Conservation (phyloP, 305 asterid species). For the Galium porrigens region DNA sequence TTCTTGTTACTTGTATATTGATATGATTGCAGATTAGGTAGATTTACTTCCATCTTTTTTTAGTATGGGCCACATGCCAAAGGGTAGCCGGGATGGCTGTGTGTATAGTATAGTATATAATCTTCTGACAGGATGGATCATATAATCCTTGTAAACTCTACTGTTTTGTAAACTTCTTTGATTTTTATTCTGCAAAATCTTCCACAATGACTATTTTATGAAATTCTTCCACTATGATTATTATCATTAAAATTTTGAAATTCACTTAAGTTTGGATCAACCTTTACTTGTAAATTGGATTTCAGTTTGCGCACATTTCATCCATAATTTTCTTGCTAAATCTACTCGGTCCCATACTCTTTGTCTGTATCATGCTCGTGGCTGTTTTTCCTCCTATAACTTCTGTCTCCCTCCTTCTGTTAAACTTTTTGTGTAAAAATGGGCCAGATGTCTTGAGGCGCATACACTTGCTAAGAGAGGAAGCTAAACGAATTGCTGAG, state of each 20-base stretch:
- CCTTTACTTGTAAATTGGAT: neutral
- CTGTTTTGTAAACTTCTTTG: neutral
- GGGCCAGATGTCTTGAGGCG: constrained; percentile 85
- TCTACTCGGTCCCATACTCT: neutral
- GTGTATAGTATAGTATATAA: neutral
- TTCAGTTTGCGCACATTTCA: neutral
- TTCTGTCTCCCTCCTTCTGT: constrained; percentile 5
- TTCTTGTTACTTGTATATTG: neutral
- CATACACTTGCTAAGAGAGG: constrained; percentile 86
- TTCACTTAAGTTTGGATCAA: neutral
- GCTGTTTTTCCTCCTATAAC: neutral
- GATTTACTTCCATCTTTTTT: neutral
- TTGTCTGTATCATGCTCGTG: neutral
- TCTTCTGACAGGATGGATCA: neutral
- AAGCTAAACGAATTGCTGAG: constrained; percentile 80
- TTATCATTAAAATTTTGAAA: neutral
- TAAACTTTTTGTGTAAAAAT: constrained; percentile 22
- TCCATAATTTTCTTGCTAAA: neutral
- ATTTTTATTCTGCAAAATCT: neutral
- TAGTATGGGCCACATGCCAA: too few species aligned
- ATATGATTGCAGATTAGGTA: neutral
- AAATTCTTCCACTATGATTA: neutral
- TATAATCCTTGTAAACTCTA: neutral
- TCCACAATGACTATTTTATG: neutral
- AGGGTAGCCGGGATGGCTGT: neutral